phyloP scores from a whole-genome alignment of 805 yeast species.

The Hemisphaericaspora nanyangensis region DNA sequence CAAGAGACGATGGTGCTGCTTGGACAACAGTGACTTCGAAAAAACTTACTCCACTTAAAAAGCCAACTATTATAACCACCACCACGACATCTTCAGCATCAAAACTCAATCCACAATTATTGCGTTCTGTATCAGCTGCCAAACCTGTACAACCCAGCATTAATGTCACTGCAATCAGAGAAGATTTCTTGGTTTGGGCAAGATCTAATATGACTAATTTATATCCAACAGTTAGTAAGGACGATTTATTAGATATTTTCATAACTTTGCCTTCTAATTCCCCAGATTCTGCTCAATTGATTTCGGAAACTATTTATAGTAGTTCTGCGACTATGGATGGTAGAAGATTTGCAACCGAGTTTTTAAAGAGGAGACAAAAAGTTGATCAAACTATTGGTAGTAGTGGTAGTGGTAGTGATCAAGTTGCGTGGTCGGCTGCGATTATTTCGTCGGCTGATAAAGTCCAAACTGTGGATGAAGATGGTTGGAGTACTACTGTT shows the following conservation, averaged over 20 bases:
- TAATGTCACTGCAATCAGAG: constrained; percentile 27
- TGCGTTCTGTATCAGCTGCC: constrained; percentile 34
- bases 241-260: constrained; percentile 76
- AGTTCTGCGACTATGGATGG: constrained; percentile 92
- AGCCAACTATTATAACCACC: constrained; percentile 10
- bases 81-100: constrained; percentile 17
- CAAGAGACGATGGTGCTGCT: constrained; percentile 23
- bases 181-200: constrained; percentile 72
- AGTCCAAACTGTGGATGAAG: constrained; percentile 37
- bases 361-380: constrained; percentile 67
- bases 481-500: constrained; percentile 44
- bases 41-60: constrained; percentile 23
- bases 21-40: constrained; percentile 46
- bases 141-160: constrained; percentile 17
- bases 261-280: constrained; percentile 71
- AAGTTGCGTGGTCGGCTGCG: constrained; percentile 72
- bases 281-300: constrained; percentile 73
- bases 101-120: constrained; percentile 30
- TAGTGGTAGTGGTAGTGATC: constrained; percentile 25
- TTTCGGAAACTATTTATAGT: constrained; percentile 87
- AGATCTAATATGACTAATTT: constrained; percentile 61
- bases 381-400: constrained; percentile 55
- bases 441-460: constrained; percentile 43
- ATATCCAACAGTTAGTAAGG: constrained; percentile 70
- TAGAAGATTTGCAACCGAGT: constrained; percentile 88